A percentile compares a stretch with the other conserved stretches of the same genome.
These are phyloP conservation scores for Yamadazyma atmosphaerica DNA, from an alignment of 1,139 yeast species.

Conservation along the genomic window DNA sequence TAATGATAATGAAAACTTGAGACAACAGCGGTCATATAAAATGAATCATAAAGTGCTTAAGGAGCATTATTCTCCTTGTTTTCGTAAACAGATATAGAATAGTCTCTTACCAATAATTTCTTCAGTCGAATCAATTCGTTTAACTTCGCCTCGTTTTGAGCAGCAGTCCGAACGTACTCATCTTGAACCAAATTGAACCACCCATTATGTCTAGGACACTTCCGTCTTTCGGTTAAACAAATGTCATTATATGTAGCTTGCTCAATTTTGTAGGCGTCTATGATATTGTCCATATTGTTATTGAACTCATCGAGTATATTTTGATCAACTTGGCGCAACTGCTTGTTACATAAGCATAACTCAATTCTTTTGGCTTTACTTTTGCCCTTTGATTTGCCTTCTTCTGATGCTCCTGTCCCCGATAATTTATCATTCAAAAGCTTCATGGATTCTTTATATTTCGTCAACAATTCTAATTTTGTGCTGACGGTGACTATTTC, in stretches of 20 bases:
- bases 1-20: too few species aligned
- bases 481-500: conserved; percentile 19
- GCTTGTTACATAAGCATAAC: conserved; percentile 14
- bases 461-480: conserved; percentile 24
- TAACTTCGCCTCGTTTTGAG: conserved; percentile 21
- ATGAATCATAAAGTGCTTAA: too few species aligned
- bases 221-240: conserved; percentile 64
- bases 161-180: conserved; percentile 33
- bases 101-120: conserved; percentile 13
- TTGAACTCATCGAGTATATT: conserved; percentile 11
- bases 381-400: not conserved
- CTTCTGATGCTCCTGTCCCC: conserved; percentile 15
- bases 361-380: conserved; percentile 17
- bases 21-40: too few species aligned
- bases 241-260: conserved; percentile 23
- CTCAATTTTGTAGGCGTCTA: conserved; percentile 16
- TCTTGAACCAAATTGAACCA: conserved; percentile 63
- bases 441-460: conserved; percentile 37
- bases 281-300: conserved; percentile 18
- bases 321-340: conserved; percentile 9
- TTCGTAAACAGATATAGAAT: conserved; percentile 16
- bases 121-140: conserved; percentile 8
- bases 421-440: conserved; percentile 36
- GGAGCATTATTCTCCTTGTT: too few species aligned
- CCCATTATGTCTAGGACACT: conserved; percentile 65